A percentile compares a stretch with the other conserved stretches of the same genome.
These are phyloP conservation scores for Clonostachys chloroleuca DNA, from an alignment of 2,329 filamentous ascomycete species.

Conservation along the genomic window DNA sequence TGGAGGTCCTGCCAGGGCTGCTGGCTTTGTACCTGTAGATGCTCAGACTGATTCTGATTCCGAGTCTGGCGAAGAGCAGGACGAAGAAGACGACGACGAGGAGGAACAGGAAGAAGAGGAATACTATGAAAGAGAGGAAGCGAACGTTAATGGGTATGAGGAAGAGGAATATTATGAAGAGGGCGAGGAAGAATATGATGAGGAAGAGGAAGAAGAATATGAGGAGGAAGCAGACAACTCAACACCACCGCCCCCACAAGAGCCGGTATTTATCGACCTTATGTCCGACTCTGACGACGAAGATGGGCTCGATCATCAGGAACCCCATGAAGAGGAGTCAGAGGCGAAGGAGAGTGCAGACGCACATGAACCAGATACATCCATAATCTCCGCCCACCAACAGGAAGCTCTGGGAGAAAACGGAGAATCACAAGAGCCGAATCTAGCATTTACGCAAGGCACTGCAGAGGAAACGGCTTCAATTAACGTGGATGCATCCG, in stretches of 20 bases:
- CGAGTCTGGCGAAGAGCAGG: constrained; percentile 9
- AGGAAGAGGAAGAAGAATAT: constrained; percentile 1
- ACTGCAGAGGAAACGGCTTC: too few species aligned
- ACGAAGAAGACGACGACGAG: constrained; percentile 22
- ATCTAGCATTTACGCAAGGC: too few species aligned
- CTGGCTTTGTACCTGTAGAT: constrained; percentile 11
- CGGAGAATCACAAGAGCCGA: too few species aligned
- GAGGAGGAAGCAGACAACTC: constrained; percentile 2
- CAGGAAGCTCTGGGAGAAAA: too few species aligned
- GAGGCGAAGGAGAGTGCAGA: too few species aligned
- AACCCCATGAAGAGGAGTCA: too few species aligned
- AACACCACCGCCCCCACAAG: constrained; percentile 11
- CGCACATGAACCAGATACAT: too few species aligned
- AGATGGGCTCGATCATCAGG: background rate
- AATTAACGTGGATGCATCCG: too few species aligned
- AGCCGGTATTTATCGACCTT: constrained; percentile 39
- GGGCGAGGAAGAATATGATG: constrained; percentile 4
- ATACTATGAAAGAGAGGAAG: constrained; percentile 10
- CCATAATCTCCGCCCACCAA: too few species aligned
- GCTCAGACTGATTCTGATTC: constrained; percentile 9
- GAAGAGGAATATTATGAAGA: constrained; percentile 5
- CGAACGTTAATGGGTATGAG: constrained; percentile 10
- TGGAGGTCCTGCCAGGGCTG: background rate
- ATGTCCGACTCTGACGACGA: constrained; percentile 40
- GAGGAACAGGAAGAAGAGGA: constrained; percentile 19